Base-by-base conservation (phyloP, 1,284 basidiomycete genomes). In the Athelia psychrophila region DNA sequence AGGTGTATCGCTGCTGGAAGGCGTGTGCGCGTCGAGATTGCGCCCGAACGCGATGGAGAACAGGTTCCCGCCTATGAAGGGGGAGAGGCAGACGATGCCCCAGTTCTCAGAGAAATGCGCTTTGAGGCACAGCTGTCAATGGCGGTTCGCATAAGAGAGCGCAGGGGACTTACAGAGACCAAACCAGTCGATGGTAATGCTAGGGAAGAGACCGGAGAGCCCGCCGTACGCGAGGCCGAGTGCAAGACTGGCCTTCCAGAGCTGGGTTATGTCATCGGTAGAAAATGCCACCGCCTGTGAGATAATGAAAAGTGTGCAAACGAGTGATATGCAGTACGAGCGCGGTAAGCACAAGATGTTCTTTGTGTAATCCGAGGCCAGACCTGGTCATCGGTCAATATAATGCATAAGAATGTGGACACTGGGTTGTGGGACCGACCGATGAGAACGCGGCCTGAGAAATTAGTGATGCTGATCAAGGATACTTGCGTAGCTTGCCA, bases 401-500 rank as follows among this genome's bases (percentile, higher is more conserved):
- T 13, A 22, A 6, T 1, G 12, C 27, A 40, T 40, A 18, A 22
- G 23, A n/a, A 6, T 13, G 45, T 3, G 47, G 4, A 47, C 27
- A n/a, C 10, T 32, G n/a, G 20, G 20, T 27, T 27, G 18, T 10
- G 24, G 47, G 40, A 53, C 16, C 6, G 38, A 82, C 92, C 93
- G 23, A 92, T 88, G 12, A 86, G 55, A 40, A 97, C 80, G 20
- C 95, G 81, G 0, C 94, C 94, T 0, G 78, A 60, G 49, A 88
- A 96, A 66, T 95, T 98, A 70, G 86, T 89, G 25, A 97, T 57
- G 57, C 90, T 93, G 57, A 97, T 81, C 3, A 83, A 78, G 0
- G 92, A 93, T 0, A 98, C 94, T 62, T 96, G 93, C 3, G 81
- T 76, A 0, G 91, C 86, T 71, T 98, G 95, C 78, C 86, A 86